Evolutionary conservation across 495 filamentous ascomycete species (phyloP), one percentile per base, ranked within the genome.

Genomic region (Hypoxylon trugodes): DNA sequence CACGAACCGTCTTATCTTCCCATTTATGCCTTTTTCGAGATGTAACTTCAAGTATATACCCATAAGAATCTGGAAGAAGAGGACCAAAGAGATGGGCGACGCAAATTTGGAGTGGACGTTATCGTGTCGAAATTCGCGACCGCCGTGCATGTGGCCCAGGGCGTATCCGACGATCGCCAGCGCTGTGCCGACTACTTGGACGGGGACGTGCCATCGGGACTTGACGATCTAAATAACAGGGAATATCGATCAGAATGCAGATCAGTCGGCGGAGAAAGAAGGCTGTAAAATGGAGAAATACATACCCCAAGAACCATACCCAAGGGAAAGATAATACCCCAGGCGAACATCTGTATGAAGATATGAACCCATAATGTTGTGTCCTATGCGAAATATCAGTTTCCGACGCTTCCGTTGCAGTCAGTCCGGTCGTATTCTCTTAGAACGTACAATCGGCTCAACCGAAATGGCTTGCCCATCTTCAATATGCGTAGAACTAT

Each of bases 241-340:
- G 13, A 38, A 6, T 13, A 48, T 15, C 16, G 50, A 54, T 55
- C 8, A 46, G 50, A 61, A 15, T 30, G 15, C 10, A 25, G 25
- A 37, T 21, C 19, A 40, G 13, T n/a, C 28, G 46, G 16, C 1
- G 18, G 19, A 25, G 45, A 22, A 30, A 1, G 24, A 46, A 15
- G 16, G 3, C 12, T 4, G 12, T 18, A 7, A 33, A 41, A 18
- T 24, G 22, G 12, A 33, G 48, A 26, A n/a, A 63, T 41, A 79
- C 86, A 62, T 85, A 94, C 90, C 28, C 95, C 94, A 8, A 98
- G 80, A 28, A 98, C 94, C 94, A 98, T 97, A 41, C 96, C 95
- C 16, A 91, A 79, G 6, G 95, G 95, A 68, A 98, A 97, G 35
- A 98, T 82, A 42, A 98, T 76, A 49, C 95, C 95, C 82, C 96